Percentiles rank a stretch among this genome's conserved stretches.
Evolutionary conservation across 2,329 filamentous ascomycete species (phyloP).

Genomic region (Trichophyton mentagrophytes): DNA sequence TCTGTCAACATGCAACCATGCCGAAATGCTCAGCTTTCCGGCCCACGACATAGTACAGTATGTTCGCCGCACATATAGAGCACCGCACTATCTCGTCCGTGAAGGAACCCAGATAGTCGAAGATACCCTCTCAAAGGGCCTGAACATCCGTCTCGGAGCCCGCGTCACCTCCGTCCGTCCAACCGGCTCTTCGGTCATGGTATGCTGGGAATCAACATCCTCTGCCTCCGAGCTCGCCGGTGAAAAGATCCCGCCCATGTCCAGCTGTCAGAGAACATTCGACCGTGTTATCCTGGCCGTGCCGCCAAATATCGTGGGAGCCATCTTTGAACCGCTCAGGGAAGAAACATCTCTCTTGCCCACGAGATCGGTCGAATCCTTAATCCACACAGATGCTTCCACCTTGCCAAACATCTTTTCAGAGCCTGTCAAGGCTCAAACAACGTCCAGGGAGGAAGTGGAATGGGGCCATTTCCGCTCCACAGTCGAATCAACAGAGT

Average conservation of each 20-base stretch:
- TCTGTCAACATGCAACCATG: conserved; percentile 44
- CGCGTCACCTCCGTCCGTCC: conserved; percentile 17
- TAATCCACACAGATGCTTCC: conserved; percentile 32
- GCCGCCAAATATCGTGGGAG: conserved; percentile 40
- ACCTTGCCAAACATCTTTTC: neutral
- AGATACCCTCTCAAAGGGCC: conserved; percentile 30
- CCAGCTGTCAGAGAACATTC: conserved; percentile 26
- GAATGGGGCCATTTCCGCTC: conserved; percentile 28
- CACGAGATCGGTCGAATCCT: conserved; percentile 37
- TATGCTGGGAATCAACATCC: conserved; percentile 16
- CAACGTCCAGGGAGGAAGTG: neutral
- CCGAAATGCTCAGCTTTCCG: conserved; percentile 39
- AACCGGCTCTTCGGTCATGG: conserved; percentile 10
- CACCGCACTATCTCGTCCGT: conserved; percentile 41
- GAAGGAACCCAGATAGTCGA: conserved; percentile 41
- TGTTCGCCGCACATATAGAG: conserved; percentile 35
- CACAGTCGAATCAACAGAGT: conserved; percentile 35
- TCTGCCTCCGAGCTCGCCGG: neutral
- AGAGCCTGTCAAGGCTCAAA: neutral
- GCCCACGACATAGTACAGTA: conserved; percentile 43
- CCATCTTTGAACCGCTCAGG: conserved; percentile 36
- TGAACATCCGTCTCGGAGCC: conserved; percentile 32
- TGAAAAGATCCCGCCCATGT: neutral
- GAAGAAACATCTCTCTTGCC: conserved; percentile 35
- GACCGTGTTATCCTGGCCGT: conserved; percentile 44